Conservation (phyloP, 2,329 filamentous ascomycete genomes). For the Scortechinia acanthostroma region DNA sequence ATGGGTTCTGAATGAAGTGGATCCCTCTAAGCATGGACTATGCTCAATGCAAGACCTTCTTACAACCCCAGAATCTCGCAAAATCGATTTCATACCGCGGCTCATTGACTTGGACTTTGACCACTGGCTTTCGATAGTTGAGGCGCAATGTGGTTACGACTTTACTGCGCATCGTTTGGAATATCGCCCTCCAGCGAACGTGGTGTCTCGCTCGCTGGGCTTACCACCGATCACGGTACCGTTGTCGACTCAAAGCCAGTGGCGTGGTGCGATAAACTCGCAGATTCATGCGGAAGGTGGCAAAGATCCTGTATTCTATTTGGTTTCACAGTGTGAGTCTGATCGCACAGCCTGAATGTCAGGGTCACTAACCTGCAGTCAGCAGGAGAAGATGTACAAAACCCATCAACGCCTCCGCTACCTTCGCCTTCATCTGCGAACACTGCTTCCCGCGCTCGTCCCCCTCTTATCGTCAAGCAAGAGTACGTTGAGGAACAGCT, state of each 20-base stretch:
- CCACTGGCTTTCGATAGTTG: not conserved
- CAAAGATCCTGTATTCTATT: not conserved
- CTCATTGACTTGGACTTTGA: not conserved
- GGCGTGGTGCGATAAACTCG: not conserved
- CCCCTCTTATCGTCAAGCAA: not conserved
- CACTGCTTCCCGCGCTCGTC: no score
- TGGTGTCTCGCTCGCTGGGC: not conserved
- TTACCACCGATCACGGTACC: not conserved
- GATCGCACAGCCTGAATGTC: no score
- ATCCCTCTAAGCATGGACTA: not conserved
- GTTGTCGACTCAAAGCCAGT: not conserved
- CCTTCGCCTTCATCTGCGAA: no score
- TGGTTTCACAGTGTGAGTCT: not conserved
- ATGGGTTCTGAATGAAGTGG: not conserved
- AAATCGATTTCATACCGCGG: not conserved
- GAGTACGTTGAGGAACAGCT: not conserved
- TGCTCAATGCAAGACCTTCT: not conserved
- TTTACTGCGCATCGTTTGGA: not conserved
- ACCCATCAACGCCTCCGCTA: no score
- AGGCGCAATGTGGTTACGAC: not conserved
- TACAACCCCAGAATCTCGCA: no score
- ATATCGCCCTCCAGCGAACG: not conserved
- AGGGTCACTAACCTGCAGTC: no score
- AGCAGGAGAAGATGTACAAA: no score
- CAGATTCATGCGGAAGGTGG: not conserved